Evolutionary conservation across 2,329 filamentous ascomycete species (phyloP).

Genomic region (Cyclaneusma minus): DNA sequence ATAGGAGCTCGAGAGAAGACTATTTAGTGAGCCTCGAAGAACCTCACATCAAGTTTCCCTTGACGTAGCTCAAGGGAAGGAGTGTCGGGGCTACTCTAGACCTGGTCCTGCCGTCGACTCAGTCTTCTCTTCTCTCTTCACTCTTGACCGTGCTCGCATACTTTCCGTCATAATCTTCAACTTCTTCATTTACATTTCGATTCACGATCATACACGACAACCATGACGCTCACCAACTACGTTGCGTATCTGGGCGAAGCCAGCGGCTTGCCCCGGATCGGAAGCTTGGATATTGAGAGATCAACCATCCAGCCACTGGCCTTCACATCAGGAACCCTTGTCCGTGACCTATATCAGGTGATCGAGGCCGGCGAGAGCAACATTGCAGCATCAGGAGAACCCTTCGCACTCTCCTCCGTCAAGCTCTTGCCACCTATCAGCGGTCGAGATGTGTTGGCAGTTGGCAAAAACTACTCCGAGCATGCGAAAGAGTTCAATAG

Average conservation of each 20-base stretch:
- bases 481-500: conserved; percentile 41
- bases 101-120: no score
- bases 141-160: no score
- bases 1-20: no score
- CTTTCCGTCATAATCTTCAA: no score
- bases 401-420: conserved; percentile 20
- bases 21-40: no score
- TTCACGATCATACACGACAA: not conserved
- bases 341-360: conserved; percentile 32
- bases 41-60: no score
- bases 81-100: no score
- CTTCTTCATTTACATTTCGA: no score
- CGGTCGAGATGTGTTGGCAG: conserved; percentile 34
- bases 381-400: conserved; percentile 20
- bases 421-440: conserved; percentile 29
- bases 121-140: no score
- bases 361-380: conserved; percentile 28
- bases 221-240: conserved; percentile 20
- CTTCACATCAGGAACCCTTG: conserved; percentile 28
- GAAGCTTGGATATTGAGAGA: conserved; percentile 23
- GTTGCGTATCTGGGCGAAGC: conserved; percentile 18
- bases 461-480: conserved; percentile 41
- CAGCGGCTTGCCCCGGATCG: conserved; percentile 18
- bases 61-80: no score
- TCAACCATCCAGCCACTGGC: conserved; percentile 25